Conservation (phyloP, 73 alveolate genomes). For the Paramecium primaurelia region DNA sequence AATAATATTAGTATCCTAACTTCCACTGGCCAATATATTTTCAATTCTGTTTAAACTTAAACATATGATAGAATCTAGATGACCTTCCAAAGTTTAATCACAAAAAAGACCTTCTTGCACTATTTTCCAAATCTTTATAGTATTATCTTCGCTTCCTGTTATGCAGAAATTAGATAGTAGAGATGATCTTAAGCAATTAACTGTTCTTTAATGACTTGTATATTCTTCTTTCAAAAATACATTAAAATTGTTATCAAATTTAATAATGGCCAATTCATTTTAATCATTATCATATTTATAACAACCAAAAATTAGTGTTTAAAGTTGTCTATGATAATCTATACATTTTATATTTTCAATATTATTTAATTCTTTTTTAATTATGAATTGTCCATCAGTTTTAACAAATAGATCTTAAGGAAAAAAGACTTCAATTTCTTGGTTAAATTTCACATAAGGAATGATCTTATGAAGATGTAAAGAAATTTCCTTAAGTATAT, state of each 20-base stretch:
- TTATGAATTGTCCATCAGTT: neutral
- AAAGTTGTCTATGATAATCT: neutral
- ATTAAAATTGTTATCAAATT: neutral
- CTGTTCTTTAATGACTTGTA: neutral
- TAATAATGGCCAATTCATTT: neutral
- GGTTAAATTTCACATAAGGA: neutral
- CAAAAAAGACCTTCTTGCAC: neutral
- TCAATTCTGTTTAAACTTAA: neutral
- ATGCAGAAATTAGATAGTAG: neutral
- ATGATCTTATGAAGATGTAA: neutral
- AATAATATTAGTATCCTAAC: neutral
- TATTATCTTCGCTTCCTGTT: neutral
- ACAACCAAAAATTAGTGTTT: neutral
- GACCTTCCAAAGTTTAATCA: neutral
- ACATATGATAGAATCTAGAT: neutral
- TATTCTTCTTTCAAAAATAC: neutral
- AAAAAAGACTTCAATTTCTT: neutral
- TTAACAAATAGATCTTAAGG: neutral
- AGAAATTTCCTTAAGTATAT: neutral
- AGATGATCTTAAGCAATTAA: neutral
- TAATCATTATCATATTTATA: neutral
- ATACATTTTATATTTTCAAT: neutral
- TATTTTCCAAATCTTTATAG: neutral
- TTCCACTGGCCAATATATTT: neutral
- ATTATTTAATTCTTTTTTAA: neutral